Evolutionary conservation across 2,329 filamentous ascomycete species (phyloP), one percentile per base, ranked within the genome.

Genomic region (Colletotrichum sp.): DNA sequence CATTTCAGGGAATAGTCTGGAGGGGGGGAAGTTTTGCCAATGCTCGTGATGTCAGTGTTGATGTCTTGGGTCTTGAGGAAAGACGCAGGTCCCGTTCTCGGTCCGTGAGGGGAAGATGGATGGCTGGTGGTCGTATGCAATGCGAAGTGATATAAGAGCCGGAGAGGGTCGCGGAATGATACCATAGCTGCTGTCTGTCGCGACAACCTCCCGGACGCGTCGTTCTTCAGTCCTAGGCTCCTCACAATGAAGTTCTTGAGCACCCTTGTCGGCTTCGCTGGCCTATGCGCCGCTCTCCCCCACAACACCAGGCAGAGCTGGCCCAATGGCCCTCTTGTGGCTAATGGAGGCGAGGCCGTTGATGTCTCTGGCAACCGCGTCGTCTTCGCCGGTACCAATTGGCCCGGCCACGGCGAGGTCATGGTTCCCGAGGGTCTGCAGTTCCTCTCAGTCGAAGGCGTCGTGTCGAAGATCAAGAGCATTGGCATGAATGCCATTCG

Each of bases 371-470:
- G 86, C 49, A 80, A 85, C 4, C 85, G 84, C 39, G 82, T 91
- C 39, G 88, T 85, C 8, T 88, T 89, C 71, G 90, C 89, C 6
- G 91, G 91, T 0, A 87, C 88, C 15, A 93, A 93, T 78, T 93
- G 91, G 92, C 90, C 91, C 0, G 92, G 91, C 1, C 88, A 90
- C 19, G 88, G 87, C 61, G 91, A 92, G 61, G 87, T 89, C n/a
- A 93, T 93, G 91, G 86, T 93, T 1, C 92, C 91, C 0, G 92
- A 93, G 78, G 92, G 92, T 5, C 86, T 93, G 4, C 91, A 92
- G 80, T 92, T 92, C 82, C 88, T 89, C 44, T 92, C 91, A 0
- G 86, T 93, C 64, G 84, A 86, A 49, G 84, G 82, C 9, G 89
- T 93, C 44, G 88, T 92, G 1, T 82, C 87, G 5, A 89, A 89